Percentiles rank a stretch among this genome's conserved stretches.
phyloP scores from a whole-genome alignment of 1,284 basidiomycete genomes.

The Jaminaea rosea region DNA sequence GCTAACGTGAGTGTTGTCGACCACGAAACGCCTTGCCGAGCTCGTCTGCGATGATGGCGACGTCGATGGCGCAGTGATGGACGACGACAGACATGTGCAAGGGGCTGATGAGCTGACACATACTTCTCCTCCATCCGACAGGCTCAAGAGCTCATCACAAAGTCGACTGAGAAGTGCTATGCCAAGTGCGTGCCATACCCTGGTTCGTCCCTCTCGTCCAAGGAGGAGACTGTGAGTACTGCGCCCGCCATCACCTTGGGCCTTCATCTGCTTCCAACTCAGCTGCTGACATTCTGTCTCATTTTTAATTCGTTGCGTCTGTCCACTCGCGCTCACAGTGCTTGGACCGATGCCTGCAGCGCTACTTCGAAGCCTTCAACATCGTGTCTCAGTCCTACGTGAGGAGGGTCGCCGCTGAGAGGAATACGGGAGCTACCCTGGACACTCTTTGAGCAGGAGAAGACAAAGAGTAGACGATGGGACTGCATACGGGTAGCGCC shows the following conservation, averaged over 20 bases:
- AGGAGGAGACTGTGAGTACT: constrained; percentile 27
- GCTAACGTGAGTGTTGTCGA: constrained; percentile 1
- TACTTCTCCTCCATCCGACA: constrained; percentile 2
- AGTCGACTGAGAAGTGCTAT: constrained; percentile 45
- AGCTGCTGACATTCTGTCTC: too few relatives aligned
- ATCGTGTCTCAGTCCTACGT: neutral
- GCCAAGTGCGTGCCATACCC: constrained; percentile 38
- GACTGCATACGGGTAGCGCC: too few relatives aligned
- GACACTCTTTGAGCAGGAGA: too few relatives aligned
- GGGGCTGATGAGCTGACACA: neutral
- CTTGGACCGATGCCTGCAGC: constrained; percentile 38
- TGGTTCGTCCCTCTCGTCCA: constrained; percentile 26
- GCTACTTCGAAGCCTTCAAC: constrained; percentile 46
- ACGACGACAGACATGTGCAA: neutral
- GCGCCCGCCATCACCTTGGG: too few relatives aligned
- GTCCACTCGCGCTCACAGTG: constrained; percentile 16
- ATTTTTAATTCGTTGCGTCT: too few relatives aligned
- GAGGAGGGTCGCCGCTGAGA: neutral
- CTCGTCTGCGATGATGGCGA: neutral
- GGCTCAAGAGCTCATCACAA: constrained; percentile 42
- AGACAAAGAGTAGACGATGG: neutral
- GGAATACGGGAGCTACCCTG: neutral
- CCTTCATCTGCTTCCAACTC: too few relatives aligned
- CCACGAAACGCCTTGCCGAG: neutral
- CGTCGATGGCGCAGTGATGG: neutral